phyloP scores from a whole-genome alignment of 202 grass and related monocot species.

The Panicum virgatum region DNA sequence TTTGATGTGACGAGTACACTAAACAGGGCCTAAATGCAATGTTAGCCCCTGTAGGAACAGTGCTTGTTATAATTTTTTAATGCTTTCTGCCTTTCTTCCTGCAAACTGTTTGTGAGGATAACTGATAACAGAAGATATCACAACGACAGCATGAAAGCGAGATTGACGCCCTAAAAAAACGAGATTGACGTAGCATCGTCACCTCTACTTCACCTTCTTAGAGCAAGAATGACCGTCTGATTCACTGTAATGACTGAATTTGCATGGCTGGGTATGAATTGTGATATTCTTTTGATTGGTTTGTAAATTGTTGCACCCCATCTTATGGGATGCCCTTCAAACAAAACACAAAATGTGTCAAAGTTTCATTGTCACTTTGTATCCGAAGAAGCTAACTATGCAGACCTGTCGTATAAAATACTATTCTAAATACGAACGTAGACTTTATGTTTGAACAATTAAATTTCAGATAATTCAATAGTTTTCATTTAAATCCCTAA shows the following conservation, averaged over 20 bases:
- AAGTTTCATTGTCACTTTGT: not conserved
- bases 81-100: not conserved
- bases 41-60: not conserved
- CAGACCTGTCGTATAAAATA: not conserved
- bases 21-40: too few relatives aligned
- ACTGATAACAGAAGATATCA: not conserved
- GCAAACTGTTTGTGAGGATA: not conserved
- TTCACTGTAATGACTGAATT: not conserved
- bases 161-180: not conserved
- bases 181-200: not conserved
- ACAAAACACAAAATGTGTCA: not conserved
- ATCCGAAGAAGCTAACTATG: not conserved
- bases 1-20: too few relatives aligned
- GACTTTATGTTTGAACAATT: not conserved
- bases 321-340: not conserved
- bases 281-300: not conserved
- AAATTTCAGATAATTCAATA: not conserved
- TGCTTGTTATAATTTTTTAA: not conserved
- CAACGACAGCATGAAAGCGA: conserved; percentile 18
- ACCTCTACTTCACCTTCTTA: not conserved
- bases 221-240: not conserved
- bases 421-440: not conserved
- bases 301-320: not conserved
- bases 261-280: not conserved
- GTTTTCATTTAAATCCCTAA: not conserved